Conservation (phyloP, 2,329 filamentous ascomycete species). For the Colletotrichum chrysophilum region DNA sequence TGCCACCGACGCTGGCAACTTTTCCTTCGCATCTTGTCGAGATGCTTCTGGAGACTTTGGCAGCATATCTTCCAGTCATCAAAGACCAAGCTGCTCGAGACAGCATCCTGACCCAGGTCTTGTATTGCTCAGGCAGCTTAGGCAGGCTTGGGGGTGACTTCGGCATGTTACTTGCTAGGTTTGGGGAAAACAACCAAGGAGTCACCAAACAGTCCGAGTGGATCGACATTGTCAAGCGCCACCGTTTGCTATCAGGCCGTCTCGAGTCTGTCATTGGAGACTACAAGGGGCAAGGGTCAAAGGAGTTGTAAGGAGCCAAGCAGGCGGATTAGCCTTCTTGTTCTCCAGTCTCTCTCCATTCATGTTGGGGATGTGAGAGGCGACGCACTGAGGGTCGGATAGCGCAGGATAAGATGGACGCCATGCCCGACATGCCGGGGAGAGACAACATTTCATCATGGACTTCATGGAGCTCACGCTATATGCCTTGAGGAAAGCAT, state of each 20-base stretch:
- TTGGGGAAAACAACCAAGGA: constrained; percentile 31
- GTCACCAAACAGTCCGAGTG: constrained; percentile 60
- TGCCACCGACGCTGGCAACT: constrained; percentile 80
- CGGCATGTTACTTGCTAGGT: constrained; percentile 79
- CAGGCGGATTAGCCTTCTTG: neutral
- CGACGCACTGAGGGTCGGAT: neutral
- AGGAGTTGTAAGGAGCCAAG: neutral
- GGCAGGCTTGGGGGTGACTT: constrained; percentile 93
- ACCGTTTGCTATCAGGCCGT: constrained; percentile 82
- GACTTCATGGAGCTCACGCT: neutral
- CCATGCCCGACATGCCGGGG: neutral
- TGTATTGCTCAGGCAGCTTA: constrained; percentile 92
- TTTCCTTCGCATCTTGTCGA: constrained; percentile 86
- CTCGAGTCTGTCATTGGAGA: constrained; percentile 72
- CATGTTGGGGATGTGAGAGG: neutral
- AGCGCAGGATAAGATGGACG: neutral
- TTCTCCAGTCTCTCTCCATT: neutral
- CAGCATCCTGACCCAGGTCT: constrained; percentile 87
- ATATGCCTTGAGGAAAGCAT: neutral
- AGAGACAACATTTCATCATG: neutral
- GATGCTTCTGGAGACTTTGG: constrained; percentile 79
- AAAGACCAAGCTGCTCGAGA: constrained; percentile 81
- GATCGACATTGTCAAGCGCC: constrained; percentile 88
- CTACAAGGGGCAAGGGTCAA: constrained; percentile 37
- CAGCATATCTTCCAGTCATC: constrained; percentile 79